Conservation (phyloP, 192 early-diverging fungal species). For the Podila clonocystis region DNA sequence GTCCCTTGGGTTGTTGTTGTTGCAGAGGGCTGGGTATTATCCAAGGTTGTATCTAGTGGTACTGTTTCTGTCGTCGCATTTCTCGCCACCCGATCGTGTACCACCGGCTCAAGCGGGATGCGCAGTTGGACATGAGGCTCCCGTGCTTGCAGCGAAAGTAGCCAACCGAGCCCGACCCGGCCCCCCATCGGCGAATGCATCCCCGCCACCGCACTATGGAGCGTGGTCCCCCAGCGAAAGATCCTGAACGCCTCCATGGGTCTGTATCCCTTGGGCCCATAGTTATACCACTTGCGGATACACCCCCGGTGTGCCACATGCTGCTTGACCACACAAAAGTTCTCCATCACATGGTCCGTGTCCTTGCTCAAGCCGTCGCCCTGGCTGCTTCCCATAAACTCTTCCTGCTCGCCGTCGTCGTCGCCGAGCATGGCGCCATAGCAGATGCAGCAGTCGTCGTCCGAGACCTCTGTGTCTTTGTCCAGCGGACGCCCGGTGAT, state of each 20-base stretch:
- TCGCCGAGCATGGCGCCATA: constrained; percentile 51
- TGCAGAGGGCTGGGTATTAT: not conserved
- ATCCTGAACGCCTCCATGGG: constrained; percentile 48
- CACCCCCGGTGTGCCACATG: constrained; percentile 48
- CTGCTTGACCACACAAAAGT: constrained; percentile 46
- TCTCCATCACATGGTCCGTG: constrained; percentile 46
- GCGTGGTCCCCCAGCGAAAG: constrained; percentile 35
- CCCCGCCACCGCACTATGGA: constrained; percentile 39
- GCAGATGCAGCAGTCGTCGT: constrained; percentile 52
- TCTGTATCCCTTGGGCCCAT: constrained; percentile 45
- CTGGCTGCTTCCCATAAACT: not conserved
- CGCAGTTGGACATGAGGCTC: constrained; percentile 6
- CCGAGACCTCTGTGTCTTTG: constrained; percentile 22
- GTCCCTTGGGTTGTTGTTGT: not conserved
- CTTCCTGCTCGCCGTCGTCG: constrained; percentile 19
- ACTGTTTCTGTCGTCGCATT: not conserved
- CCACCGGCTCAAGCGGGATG: constrained; percentile 8
- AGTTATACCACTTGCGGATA: constrained; percentile 51
- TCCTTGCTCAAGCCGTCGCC: constrained; percentile 13
- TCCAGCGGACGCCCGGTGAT: constrained; percentile 35
- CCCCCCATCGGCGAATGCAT: constrained; percentile 20
- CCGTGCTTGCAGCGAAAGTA: constrained; percentile 9
- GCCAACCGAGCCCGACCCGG: constrained; percentile 35
- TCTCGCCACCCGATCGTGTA: not conserved
- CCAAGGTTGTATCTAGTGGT: not conserved